Evolutionary conservation across 2,329 filamentous ascomycete species (phyloP).

Genomic region (Colletotrichum theobromicola): DNA sequence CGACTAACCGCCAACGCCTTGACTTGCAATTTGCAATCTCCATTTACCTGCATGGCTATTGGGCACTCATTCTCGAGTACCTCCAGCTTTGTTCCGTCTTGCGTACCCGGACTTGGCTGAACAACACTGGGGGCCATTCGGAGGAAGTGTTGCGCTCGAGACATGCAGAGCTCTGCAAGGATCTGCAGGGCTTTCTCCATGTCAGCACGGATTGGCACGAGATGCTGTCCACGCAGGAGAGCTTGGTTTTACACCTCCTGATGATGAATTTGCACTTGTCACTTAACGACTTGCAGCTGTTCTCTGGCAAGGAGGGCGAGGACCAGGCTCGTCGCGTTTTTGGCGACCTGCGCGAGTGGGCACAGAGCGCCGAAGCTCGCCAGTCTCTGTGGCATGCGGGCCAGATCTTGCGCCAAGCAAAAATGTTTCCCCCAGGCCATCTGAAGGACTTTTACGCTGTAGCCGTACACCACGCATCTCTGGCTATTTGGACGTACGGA

Average conservation of each 20-base stretch:
- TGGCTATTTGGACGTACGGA: conserved; percentile 74
- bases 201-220: conserved; percentile 47
- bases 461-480: conserved; percentile 70
- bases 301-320: conserved; percentile 70
- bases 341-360: conserved; percentile 64
- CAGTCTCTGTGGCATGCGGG: conserved; percentile 72
- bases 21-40: conserved; percentile 62
- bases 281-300: conserved; percentile 69
- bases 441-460: conserved; percentile 72
- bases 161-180: conserved; percentile 66
- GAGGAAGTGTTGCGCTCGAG: conserved; percentile 57
- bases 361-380: conserved; percentile 57
- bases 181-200: conserved; percentile 54
- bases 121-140: conserved; percentile 40
- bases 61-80: conserved; percentile 70
- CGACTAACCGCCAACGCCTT: conserved; percentile 52
- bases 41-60: conserved; percentile 70
- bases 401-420: conserved; percentile 67
- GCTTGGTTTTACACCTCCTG: conserved; percentile 57
- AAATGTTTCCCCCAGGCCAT: conserved; percentile 54
- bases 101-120: conserved; percentile 52
- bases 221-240: conserved; percentile 49
- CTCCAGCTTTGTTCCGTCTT: conserved; percentile 61
- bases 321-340: conserved; percentile 68
- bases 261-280: conserved; percentile 70